Conservation (phyloP, 768 basidiomycete genomes). For the Mycena leptocephala region DNA sequence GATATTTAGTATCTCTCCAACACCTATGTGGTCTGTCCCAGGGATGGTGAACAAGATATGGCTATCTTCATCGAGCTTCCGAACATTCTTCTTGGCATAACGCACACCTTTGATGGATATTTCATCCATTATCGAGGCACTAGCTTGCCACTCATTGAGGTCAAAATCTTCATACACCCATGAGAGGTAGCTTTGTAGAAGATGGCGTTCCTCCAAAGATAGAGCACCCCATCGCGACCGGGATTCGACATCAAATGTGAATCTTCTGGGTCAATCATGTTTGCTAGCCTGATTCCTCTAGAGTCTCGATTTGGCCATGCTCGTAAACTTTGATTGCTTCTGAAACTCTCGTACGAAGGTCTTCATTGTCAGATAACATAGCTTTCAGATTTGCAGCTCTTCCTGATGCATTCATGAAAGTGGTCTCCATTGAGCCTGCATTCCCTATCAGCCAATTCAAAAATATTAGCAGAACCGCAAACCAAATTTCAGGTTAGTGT, state of each 20-base stretch:
- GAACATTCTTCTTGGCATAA: background rate
- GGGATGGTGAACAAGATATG: background rate
- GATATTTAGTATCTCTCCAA: background rate
- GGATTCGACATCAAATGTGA: background rate
- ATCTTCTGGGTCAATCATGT: constrained; percentile 4
- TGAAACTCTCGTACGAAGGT: background rate
- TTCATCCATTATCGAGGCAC: constrained; percentile 9
- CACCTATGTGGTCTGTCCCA: background rate
- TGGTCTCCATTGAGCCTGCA: constrained; percentile 33
- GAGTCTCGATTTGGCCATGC: background rate
- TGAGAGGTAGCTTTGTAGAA: background rate
- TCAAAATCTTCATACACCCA: background rate
- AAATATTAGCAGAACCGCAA: background rate
- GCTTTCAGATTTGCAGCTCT: constrained; percentile 25
- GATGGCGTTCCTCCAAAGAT: background rate
- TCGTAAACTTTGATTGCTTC: background rate
- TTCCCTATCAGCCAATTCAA: background rate
- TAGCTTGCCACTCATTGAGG: background rate
- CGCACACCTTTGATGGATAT: background rate
- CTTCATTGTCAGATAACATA: background rate
- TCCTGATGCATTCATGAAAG: constrained; percentile 21
- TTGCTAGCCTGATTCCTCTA: background rate
- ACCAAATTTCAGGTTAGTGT: constrained; percentile 41
- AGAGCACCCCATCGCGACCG: background rate
- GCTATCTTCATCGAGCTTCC: background rate